phyloP scores from a whole-genome alignment of 345 rosid species.

The Eucalyptus cladocalyx region DNA sequence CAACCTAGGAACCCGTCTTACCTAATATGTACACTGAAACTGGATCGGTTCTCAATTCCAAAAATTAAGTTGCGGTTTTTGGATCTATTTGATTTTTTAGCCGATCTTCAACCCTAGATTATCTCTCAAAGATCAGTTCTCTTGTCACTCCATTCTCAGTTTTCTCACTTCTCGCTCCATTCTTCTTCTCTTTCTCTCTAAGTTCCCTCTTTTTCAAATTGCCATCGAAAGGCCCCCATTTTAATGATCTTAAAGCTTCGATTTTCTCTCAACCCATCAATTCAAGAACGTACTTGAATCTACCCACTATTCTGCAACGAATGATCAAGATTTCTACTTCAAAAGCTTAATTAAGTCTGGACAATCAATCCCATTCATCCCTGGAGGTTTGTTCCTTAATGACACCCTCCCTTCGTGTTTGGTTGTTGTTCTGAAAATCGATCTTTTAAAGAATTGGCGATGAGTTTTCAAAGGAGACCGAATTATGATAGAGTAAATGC shows the following conservation, averaged over 20 bases:
- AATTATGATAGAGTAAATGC: neutral
- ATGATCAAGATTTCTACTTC: neutral
- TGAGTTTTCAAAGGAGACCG: neutral
- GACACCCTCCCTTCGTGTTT: neutral
- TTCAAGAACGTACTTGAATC: neutral
- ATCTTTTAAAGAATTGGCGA: neutral
- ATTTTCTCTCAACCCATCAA: neutral
- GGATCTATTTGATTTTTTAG: too few species aligned
- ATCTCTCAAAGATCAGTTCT: too few species aligned
- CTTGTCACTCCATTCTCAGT: too few species aligned
- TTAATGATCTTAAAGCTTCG: neutral
- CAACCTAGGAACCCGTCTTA: neutral
- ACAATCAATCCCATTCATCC: neutral
- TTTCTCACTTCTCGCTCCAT: too few species aligned
- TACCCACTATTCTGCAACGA: neutral
- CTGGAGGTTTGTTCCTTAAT: neutral
- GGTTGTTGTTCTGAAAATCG: neutral
- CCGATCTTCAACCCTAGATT: too few species aligned
- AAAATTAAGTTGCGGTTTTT: too few species aligned
- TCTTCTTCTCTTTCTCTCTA: neutral
- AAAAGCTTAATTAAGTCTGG: neutral
- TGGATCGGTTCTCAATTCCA: too few species aligned
- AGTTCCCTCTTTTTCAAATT: neutral
- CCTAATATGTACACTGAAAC: neutral
- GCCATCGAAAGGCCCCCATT: neutral